Percentiles rank a stretch among this genome's conserved stretches.
These are phyloP conservation scores for Myxozyma sirexii DNA, from an alignment of 805 yeast species.

Conservation along the genomic window DNA sequence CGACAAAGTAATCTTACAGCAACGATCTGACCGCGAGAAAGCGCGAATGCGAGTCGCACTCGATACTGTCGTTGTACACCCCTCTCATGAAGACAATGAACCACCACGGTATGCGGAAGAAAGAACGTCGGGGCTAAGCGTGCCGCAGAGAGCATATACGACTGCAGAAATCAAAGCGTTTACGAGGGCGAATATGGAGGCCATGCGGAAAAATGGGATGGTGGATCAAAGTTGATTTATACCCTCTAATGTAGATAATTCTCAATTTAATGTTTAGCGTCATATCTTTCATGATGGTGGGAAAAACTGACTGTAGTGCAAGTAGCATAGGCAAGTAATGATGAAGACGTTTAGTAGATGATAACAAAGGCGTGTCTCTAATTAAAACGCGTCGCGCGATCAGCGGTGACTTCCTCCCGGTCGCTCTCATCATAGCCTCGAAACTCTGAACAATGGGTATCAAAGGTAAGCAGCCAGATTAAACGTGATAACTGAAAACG, in stretches of 20 bases:
- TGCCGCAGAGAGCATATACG: constrained; percentile 23
- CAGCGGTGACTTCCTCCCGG: not conserved
- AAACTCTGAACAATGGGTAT: constrained; percentile 49
- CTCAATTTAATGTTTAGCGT: not conserved
- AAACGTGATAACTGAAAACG: not conserved
- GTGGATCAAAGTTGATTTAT: too few species aligned
- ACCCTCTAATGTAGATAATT: too few species aligned
- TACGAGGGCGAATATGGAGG: constrained; percentile 8
- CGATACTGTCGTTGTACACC: constrained; percentile 21
- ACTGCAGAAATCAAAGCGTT: constrained; percentile 27
- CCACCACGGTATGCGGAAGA: not conserved
- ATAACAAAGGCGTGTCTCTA: not conserved
- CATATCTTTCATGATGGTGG: too few species aligned
- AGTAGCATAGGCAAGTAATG: too few species aligned
- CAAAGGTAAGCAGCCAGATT: constrained; percentile 44
- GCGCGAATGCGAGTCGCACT: constrained; percentile 9
- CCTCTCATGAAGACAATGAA: not conserved
- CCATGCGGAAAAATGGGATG: not conserved
- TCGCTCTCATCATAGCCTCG: not conserved
- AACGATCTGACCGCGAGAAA: constrained; percentile 27
- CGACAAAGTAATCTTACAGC: constrained; percentile 35
- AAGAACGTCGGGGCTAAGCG: not conserved
- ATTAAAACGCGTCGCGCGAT: not conserved
- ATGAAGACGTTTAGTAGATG: not conserved
- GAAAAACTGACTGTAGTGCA: too few species aligned